These are phyloP conservation scores for Metrosideros polymorpha DNA, from an alignment of 441 rosid genomes.

Conservation along the genomic window DNA sequence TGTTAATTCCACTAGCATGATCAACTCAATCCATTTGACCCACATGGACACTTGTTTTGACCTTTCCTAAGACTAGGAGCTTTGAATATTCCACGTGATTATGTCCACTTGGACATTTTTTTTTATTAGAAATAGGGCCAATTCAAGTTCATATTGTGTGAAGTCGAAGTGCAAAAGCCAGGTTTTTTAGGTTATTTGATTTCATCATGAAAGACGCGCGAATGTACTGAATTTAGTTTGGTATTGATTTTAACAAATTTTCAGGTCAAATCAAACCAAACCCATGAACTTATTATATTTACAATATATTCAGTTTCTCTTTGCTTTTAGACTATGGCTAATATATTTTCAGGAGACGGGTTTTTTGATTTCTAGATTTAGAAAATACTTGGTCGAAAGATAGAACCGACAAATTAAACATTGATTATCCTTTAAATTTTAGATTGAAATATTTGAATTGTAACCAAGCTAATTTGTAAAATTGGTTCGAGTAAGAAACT, in stretches of 20 bases:
- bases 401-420: neutral
- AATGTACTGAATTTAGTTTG: neutral
- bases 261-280: neutral
- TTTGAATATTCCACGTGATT: neutral
- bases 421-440: neutral
- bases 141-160: neutral
- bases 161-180: neutral
- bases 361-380: neutral
- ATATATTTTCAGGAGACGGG: neutral
- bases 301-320: accelerated
- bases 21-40: neutral
- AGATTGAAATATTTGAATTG: neutral
- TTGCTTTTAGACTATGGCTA: neutral
- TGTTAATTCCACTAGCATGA: neutral
- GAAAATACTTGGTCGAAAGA: neutral
- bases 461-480: neutral
- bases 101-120: neutral
- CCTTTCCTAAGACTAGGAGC: neutral
- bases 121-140: neutral
- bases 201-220: too few species aligned
- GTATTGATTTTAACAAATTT: neutral
- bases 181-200: neutral
- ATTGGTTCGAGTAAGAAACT: neutral
- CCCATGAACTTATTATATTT: neutral
- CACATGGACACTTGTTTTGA: neutral